Base-by-base conservation (phyloP, 2,329 filamentous ascomycete species). In the Fonsecaea pedrosoi region DNA sequence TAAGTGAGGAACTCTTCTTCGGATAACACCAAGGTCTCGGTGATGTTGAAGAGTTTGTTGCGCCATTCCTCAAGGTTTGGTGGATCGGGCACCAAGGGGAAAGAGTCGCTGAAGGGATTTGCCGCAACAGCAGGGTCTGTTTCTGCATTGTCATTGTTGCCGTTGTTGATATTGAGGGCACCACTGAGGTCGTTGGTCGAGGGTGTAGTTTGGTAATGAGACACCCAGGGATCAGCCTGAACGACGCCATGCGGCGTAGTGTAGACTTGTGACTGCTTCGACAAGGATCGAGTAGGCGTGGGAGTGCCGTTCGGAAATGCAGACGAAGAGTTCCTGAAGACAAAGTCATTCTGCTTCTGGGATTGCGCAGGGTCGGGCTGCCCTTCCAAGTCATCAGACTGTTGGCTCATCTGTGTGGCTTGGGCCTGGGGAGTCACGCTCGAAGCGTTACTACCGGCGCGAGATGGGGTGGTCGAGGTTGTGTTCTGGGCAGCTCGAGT, bases 1-100 rank as follows among this genome's bases (percentile, higher is more conserved):
- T 94, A 94, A 6, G 87, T 92, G 74, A 92, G 86, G 70, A 84
- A 92, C 88, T 94, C 85, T 69, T 92, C 89, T 76, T 92, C 87
- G 35, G 86, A 92, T 72, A 94, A 78, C 12, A 89, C 85, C 66
- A 94, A 90, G 54, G 84, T 86, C 54, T 90, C 88, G 72, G 92
- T 87, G n/a, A 92, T 88, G 74, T 91, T 84, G 77, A 94, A 94
- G 54, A 94, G 80, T 74, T 83, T 89, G 72, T 90, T 83, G 60
- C 91, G 83, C 91, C 91, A 94, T 68, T 82, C 81, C 12, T 86
- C 82, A 57, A 94, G 81, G 71, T 90, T 82, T 2, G 90, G 90
- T 45, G 90, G 90, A 73, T 91, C 81, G 8, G 87, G 77, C 10
- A 92, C 64, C 59, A 72, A 34, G 21, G 71, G 70, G 45, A 72